Conservation (phyloP, 1,284 basidiomycete genomes). For the Tilletia caries region DNA sequence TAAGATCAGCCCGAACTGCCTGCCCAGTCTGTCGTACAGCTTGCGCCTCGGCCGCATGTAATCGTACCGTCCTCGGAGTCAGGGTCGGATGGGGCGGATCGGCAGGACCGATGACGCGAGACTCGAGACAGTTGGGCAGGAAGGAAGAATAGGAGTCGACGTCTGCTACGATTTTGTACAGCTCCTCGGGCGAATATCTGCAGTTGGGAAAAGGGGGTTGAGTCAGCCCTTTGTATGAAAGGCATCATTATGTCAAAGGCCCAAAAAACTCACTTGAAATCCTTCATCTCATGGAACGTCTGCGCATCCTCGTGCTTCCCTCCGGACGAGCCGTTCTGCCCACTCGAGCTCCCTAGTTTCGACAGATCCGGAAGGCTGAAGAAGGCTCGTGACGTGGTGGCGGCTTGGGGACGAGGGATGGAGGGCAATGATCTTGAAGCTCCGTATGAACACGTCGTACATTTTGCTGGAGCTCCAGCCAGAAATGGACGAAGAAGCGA, state of each 20-base stretch:
- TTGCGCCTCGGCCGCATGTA: no score
- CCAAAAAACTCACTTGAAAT: not conserved
- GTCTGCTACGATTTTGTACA: conserved; percentile 83
- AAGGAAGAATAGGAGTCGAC: conserved; percentile 80
- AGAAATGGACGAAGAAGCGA: not conserved
- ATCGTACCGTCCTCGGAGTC: not conserved
- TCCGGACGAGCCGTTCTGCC: no score
- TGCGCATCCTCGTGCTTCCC: not conserved
- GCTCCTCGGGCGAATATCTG: conserved; percentile 70
- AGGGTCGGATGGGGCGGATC: not conserved
- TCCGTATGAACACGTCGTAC: no score
- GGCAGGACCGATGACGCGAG: conserved; percentile 62
- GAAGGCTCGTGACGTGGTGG: not conserved
- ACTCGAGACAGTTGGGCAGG: conserved; percentile 80
- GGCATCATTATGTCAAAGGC: not conserved
- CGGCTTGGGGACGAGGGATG: not conserved
- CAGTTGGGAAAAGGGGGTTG: conserved; percentile 22
- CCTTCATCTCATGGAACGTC: conserved; percentile 5
- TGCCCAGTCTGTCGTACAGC: conserved; percentile 3
- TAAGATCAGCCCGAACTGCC: conserved; percentile 68
- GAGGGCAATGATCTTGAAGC: no score
- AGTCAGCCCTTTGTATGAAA: not conserved
- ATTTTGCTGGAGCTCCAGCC: not conserved
- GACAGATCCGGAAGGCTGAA: not conserved
- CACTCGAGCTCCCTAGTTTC: not conserved